Evolutionary conservation across 75 land plant species (phyloP), one percentile per base, ranked within the genome.

Genomic region (Sequoiadendron giganteum): DNA sequence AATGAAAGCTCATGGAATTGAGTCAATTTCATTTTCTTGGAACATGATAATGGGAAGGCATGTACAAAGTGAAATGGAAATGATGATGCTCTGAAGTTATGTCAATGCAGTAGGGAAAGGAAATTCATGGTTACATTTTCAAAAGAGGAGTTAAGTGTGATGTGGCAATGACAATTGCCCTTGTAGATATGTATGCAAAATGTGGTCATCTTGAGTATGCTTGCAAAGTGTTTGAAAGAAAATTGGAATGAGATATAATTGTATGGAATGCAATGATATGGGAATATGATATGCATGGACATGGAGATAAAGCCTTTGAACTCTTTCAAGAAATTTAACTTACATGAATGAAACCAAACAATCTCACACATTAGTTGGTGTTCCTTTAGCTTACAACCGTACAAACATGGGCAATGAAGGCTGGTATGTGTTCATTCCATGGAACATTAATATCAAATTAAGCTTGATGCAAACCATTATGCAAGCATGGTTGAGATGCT

Each of bases 401-500:
- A 48, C 89, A n/a, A 90, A 88, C 55, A 55, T 25, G 34, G 72
- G 83, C 21, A 49, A 56, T 14, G 89, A 90, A 88, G 91, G 84
- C 36, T 54, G 77, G 47, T 79, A 85, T n/a, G 36, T 75, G 21
- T 90, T 87, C 47, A 86, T 19, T 30, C 43, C 38, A 88, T 90
- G 86, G 28, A 38, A 11, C 42, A 68, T 40, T 86, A 84, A 13
- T 80, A 87, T 80, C 68, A 77, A 16, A 43, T 90, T 11, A 84
- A 4, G 9, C 82, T 52, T 28, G 83, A 85, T 48, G n/a, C 49
- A 2, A 38, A 54, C 47, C 90, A 89, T 47, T 89, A 76, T 72
- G 84, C 47, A 19, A 48, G 45, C 84, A 78, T 89, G 90, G 83
- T 86, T 45, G 88, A 89, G 34, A 84, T 89, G 10, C 88, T 89